A percentile compares a stretch with the other conserved stretches of the same genome.
These are phyloP conservation scores for Leccinum sublutescens DNA, from an alignment of 768 basidiomycete genomes.

Conservation along the genomic window DNA sequence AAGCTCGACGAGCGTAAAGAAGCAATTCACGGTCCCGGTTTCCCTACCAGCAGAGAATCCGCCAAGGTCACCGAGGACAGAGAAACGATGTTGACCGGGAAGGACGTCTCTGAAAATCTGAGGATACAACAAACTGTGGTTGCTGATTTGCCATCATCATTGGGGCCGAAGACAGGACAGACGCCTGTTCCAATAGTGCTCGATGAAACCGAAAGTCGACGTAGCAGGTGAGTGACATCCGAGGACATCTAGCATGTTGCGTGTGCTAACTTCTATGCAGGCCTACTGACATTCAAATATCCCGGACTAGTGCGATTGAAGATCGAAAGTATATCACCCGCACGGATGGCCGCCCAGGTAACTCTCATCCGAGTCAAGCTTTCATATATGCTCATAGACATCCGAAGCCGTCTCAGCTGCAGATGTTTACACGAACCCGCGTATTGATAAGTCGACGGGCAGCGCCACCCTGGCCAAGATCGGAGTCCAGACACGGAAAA, in stretches of 20 bases:
- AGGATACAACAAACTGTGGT: background rate
- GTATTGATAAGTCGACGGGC: background rate
- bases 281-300: background rate
- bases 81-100: background rate
- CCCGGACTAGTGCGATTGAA: background rate
- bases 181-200: background rate
- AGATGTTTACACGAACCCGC: background rate
- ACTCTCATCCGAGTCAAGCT: background rate
- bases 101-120: background rate
- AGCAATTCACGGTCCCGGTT: background rate
- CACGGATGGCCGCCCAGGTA: background rate
- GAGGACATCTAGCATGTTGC: background rate
- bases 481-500: background rate
- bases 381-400: background rate
- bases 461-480: background rate
- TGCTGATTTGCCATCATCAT: background rate
- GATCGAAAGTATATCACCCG: background rate
- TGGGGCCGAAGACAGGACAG: background rate
- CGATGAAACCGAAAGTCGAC: background rate
- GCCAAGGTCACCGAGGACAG: background rate
- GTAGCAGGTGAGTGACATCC: conserved; percentile 1
- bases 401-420: background rate
- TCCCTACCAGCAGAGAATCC: background rate
- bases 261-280: background rate
- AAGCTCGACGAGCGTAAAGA: background rate